A percentile compares a stretch with the other conserved stretches of the same genome.
Evolutionary conservation across 192 early-diverging fungal genomes (phyloP).

Genomic region (Linnemannia zychae): DNA sequence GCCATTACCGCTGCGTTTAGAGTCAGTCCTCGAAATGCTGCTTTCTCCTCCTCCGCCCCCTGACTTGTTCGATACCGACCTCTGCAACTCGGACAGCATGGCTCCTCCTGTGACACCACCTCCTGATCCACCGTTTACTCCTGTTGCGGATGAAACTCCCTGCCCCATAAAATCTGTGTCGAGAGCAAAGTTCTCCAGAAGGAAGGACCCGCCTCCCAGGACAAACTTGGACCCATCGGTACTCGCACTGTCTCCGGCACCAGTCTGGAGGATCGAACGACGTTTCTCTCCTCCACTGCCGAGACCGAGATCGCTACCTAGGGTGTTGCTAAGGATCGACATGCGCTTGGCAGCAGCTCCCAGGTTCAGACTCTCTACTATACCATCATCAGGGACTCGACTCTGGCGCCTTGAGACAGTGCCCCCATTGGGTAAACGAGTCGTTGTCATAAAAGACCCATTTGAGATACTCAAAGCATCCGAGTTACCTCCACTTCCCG

Average conservation of each 20-base stretch:
- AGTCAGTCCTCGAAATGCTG: slow-evolving; percentile 9
- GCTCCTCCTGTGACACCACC: not conserved
- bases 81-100: not conserved
- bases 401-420: slow-evolving; percentile 26
- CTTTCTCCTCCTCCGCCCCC: not conserved
- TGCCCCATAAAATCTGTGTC: slow-evolving; percentile 25
- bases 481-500: not conserved
- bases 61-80: slow-evolving; percentile 5
- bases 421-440: not conserved
- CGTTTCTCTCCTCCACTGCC: slow-evolving; percentile 4
- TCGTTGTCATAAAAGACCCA: not conserved
- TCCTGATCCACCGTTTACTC: not conserved
- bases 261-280: slow-evolving; percentile 22
- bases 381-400: slow-evolving; percentile 12
- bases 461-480: not conserved
- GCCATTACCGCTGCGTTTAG: slow-evolving; percentile 19
- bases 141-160: not conserved
- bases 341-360: slow-evolving; percentile 16
- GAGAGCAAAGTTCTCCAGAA: slow-evolving; percentile 29
- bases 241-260: not conserved
- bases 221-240: slow-evolving; percentile 11
- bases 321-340: slow-evolving; percentile 23
- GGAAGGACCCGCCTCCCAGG: slow-evolving; percentile 10
- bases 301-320: not conserved
- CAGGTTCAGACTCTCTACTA: not conserved